phyloP scores from a whole-genome alignment of 2,329 filamentous ascomycete genomes.

The Raffaelea albimanens region DNA sequence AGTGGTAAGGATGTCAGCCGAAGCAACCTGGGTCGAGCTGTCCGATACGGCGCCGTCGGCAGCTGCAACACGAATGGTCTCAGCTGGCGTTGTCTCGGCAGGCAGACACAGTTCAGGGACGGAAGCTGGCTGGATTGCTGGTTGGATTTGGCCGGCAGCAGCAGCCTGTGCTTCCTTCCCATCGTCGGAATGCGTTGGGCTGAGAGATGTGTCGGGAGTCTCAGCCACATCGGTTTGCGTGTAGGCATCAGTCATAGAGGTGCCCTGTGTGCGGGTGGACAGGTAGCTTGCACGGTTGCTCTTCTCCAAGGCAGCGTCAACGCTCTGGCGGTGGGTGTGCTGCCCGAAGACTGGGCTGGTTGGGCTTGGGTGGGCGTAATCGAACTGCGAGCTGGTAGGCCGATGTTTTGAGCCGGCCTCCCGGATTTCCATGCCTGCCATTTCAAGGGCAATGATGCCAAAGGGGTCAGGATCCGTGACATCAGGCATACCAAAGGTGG shows the following conservation, averaged over 20 bases:
- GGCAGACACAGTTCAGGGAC: conserved; percentile 2
- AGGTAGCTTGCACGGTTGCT: conserved; percentile 69
- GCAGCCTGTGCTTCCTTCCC: conserved; percentile 23
- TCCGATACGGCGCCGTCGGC: neutral
- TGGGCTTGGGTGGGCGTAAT: conserved; percentile 62
- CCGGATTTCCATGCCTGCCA: conserved; percentile 79
- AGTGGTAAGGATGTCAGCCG: no score
- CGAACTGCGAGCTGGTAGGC: conserved; percentile 71
- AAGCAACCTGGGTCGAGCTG: neutral
- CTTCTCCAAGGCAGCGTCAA: conserved; percentile 45
- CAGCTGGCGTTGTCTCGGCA: neutral
- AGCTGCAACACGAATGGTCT: no score
- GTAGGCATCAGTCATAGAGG: conserved; percentile 59
- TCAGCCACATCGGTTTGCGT: conserved; percentile 51
- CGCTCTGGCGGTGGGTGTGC: conserved; percentile 54
- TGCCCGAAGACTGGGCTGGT: conserved; percentile 57
- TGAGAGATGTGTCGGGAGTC: conserved; percentile 46
- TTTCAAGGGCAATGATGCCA: conserved; percentile 81
- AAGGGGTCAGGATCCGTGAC: conserved; percentile 82
- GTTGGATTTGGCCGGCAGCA: no score
- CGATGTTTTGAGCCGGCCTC: conserved; percentile 74
- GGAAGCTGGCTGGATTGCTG: neutral
- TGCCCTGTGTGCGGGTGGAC: conserved; percentile 59
- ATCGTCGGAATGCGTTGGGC: conserved; percentile 39
- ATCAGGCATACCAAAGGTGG: conserved; percentile 64